Evolutionary conservation across 176 grass and related monocot species (phyloP).

Genomic region (Zizania latifolia): DNA sequence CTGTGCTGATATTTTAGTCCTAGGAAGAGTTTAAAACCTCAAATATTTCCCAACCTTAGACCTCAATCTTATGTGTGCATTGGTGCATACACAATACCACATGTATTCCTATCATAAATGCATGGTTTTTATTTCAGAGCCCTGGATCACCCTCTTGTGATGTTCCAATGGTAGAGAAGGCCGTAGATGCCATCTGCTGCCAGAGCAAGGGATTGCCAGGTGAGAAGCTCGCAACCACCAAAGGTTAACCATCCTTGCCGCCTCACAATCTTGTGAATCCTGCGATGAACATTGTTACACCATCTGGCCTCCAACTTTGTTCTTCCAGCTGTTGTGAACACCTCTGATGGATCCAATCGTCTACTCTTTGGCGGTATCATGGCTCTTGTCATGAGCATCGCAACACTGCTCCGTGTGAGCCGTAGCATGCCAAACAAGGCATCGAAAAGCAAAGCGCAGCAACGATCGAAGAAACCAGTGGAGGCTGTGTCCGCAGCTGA

Average conservation of each 20-base stretch:
- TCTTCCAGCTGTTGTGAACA: constrained; percentile 44
- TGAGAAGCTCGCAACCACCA: constrained; percentile 65
- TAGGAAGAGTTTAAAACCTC: background rate
- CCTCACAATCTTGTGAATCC: background rate
- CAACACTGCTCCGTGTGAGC: constrained; percentile 61
- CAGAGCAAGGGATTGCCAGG: constrained; percentile 46
- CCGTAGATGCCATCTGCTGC: constrained; percentile 52
- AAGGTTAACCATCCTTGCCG: constrained; percentile 44
- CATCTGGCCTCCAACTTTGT: background rate
- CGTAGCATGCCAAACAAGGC: constrained; percentile 56
- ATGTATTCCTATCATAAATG: background rate
- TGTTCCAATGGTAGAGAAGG: constrained; percentile 87
- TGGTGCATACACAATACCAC: too few species aligned
- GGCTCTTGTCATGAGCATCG: constrained; percentile 72
- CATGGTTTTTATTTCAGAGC: background rate
- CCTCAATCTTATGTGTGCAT: background rate
- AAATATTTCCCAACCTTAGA: background rate
- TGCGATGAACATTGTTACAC: background rate
- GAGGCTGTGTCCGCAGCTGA: constrained; percentile 33
- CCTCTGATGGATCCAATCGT: constrained; percentile 43
- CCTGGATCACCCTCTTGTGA: constrained; percentile 53
- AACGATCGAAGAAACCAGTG: constrained; percentile 20
- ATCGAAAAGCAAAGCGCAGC: background rate
- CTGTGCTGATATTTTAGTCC: background rate
- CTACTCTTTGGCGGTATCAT: constrained; percentile 61